A percentile compares a stretch with the other conserved stretches of the same genome.
Evolutionary conservation across 164 flowering plant genomes (phyloP).

Genomic region (Umbilicus rupestris): DNA sequence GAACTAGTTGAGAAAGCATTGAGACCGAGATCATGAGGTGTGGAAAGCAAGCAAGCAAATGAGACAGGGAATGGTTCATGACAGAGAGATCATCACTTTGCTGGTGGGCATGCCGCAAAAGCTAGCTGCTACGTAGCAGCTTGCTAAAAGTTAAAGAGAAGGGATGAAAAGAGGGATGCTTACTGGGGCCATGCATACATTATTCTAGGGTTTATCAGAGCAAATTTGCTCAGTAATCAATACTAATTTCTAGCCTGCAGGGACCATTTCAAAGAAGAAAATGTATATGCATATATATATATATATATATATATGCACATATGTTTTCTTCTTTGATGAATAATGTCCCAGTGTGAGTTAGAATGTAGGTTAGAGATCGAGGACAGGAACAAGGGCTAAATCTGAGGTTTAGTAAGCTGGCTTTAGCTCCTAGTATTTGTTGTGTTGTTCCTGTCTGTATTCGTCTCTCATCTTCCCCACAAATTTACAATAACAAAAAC

Average conservation of each 20-base stretch:
- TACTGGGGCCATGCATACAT: neutral
- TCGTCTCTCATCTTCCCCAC: neutral
- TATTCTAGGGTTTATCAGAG: neutral
- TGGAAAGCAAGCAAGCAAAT: constrained; percentile 1
- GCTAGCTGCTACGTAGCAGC: neutral
- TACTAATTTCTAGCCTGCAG: no score
- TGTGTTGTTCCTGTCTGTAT: neutral
- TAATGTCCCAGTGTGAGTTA: constrained; percentile 6
- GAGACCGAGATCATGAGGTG: neutral
- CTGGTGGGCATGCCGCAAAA: constrained; percentile 1
- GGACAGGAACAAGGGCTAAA: neutral
- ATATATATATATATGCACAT: neutral
- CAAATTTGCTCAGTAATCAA: neutral
- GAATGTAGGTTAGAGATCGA: neutral
- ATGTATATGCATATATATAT: neutral
- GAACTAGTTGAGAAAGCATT: neutral
- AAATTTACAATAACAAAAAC: neutral
- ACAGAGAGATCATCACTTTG: neutral
- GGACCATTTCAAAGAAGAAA: constrained; percentile 5
- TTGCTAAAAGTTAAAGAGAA: constrained; percentile 3
- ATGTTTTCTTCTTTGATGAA: constrained; percentile 3
- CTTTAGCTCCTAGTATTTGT: neutral
- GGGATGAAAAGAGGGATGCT: constrained; percentile 5
- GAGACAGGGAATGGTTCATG: neutral
- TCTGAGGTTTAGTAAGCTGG: neutral